Evolutionary conservation across 2,329 filamentous ascomycete genomes (phyloP).

Genomic region (Alternaria infectoria): DNA sequence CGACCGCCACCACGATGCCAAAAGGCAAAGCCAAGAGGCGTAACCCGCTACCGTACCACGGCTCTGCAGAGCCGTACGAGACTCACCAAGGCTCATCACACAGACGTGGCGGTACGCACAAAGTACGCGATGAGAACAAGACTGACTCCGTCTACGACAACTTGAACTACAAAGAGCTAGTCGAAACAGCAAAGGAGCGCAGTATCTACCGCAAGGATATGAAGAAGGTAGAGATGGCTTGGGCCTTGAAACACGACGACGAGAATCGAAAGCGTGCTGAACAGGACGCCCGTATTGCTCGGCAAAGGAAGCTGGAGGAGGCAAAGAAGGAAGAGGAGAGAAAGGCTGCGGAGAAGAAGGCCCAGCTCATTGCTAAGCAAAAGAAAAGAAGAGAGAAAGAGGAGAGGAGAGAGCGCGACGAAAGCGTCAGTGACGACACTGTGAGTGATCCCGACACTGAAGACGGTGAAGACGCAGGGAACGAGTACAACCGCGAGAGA

Average conservation of each 20-base stretch:
- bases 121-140: constrained; percentile 31
- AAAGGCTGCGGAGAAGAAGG: constrained; percentile 3
- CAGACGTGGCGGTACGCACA: constrained; percentile 38
- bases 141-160: constrained; percentile 42
- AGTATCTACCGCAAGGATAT: constrained; percentile 38
- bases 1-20: constrained; percentile 16
- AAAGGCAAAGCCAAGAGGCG: constrained; percentile 21
- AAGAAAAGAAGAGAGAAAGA: constrained; percentile 13
- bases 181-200: constrained; percentile 22
- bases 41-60: constrained; percentile 3
- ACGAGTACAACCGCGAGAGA: constrained; percentile 1
- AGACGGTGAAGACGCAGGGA: not conserved
- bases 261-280: constrained; percentile 9
- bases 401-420: constrained; percentile 12
- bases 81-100: constrained; percentile 26
- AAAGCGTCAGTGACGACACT: constrained; percentile 24
- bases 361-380: constrained; percentile 6
- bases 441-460: not conserved
- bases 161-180: constrained; percentile 30
- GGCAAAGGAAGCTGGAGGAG: constrained; percentile 11
- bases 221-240: constrained; percentile 37
- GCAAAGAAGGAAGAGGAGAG: constrained; percentile 17
- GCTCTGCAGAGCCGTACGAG: not conserved
- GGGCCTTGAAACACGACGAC: constrained; percentile 29
- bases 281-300: constrained; percentile 15